These are phyloP conservation scores for Gomphus sp. DNA, from an alignment of 1,284 basidiomycete species.

Conservation along the genomic window DNA sequence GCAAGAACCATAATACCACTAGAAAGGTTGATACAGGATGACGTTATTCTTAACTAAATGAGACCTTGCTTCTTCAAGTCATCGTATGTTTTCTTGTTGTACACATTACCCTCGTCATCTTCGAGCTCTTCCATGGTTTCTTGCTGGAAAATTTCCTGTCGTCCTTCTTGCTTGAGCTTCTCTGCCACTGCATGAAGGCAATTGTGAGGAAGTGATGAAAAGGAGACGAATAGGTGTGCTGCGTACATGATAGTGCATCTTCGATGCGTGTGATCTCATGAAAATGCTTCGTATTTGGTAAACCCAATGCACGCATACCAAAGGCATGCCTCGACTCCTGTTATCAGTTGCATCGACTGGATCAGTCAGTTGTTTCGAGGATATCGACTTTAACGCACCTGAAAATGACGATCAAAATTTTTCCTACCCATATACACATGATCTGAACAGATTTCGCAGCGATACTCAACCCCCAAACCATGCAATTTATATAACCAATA, in stretches of 20 bases:
- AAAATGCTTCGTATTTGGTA: conserved; percentile 99
- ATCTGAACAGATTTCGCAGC: conserved; percentile 96
- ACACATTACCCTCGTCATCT: conserved; percentile 95
- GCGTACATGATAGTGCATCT: conserved; percentile 85
- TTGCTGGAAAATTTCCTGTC: conserved; percentile 82
- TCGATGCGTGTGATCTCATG: conserved; percentile 97
- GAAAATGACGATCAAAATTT: conserved; percentile 92
- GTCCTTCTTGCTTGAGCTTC: conserved; percentile 89
- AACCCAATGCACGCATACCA: conserved; percentile 93
- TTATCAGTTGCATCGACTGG: conserved; percentile 10
- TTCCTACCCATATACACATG: conserved; percentile 95
- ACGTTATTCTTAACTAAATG: conserved; percentile 34
- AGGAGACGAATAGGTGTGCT: background rate
- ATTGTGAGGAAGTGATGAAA: background rate
- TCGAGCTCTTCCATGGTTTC: conserved; percentile 96
- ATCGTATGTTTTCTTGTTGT: conserved; percentile 85
- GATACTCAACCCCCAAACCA: conserved; percentile 94
- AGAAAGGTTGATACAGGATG: background rate
- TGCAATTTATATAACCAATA: conserved; percentile 99
- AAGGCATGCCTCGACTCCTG: conserved; percentile 95
- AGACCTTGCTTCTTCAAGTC: conserved; percentile 88
- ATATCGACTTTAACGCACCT: conserved; percentile 26
- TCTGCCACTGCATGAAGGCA: conserved; percentile 65
- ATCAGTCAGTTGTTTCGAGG: conserved; percentile 12
- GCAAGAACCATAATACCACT: background rate